These are phyloP conservation scores for Ophiognomonia clavigignenti-juglandacearum DNA, from an alignment of 2,329 filamentous ascomycete genomes.

Conservation along the genomic window DNA sequence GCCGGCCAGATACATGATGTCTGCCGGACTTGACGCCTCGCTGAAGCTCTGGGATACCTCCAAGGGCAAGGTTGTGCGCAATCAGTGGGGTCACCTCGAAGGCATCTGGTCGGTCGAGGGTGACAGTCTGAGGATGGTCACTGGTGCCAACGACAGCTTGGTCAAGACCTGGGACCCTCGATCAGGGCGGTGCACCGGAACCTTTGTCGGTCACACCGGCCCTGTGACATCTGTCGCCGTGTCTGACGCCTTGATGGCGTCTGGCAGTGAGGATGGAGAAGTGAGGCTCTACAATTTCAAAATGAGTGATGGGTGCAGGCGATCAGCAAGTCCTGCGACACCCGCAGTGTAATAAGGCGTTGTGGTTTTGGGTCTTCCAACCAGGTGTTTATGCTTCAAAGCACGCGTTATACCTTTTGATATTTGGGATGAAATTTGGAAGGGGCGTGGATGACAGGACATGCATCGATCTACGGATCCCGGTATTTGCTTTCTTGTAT, in stretches of 20 bases:
- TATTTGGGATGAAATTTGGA: neutral
- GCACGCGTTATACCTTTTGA: conserved; percentile 10
- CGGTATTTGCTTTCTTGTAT: neutral
- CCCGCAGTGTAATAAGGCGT: neutral
- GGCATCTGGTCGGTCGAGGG: conserved; percentile 91
- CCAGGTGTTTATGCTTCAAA: neutral
- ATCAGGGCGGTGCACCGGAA: conserved; percentile 86
- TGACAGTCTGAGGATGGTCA: conserved; percentile 82
- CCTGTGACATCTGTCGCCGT: conserved; percentile 91
- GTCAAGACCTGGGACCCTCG: conserved; percentile 93
- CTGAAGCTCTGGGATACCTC: conserved; percentile 89
- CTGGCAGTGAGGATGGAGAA: conserved; percentile 89
- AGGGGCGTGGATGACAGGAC: neutral
- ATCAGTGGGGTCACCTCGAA: conserved; percentile 95
- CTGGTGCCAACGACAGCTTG: conserved; percentile 87
- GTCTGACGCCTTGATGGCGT: conserved; percentile 84
- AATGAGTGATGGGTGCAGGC: conserved; percentile 16
- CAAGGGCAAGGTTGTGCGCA: conserved; percentile 76
- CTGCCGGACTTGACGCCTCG: conserved; percentile 84
- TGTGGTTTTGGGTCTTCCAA: neutral
- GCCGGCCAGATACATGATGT: conserved; percentile 88
- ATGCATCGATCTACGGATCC: conserved; percentile 6
- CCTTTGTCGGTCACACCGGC: conserved; percentile 83
- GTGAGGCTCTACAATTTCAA: conserved; percentile 80
- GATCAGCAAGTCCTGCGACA: conserved; percentile 13